These are phyloP conservation scores for Fusarium chaquense DNA, from an alignment of 2,329 filamentous ascomycete genomes.

Conservation along the genomic window DNA sequence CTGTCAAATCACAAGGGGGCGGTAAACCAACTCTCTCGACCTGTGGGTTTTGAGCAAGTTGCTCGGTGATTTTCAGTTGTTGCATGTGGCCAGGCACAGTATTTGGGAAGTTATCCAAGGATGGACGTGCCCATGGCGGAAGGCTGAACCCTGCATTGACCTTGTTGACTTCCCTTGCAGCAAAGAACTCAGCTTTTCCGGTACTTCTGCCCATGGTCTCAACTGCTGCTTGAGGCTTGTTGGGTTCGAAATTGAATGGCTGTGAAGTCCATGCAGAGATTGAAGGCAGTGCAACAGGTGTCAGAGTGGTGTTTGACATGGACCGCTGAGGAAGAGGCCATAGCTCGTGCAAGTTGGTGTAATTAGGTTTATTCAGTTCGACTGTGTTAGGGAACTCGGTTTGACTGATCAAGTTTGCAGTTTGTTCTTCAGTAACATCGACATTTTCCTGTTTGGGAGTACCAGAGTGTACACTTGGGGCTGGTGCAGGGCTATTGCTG, in stretches of 20 bases:
- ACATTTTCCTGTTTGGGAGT: background rate
- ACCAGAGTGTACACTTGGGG: background rate
- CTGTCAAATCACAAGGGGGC: conserved; percentile 39
- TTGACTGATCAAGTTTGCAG: background rate
- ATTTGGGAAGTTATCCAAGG: background rate
- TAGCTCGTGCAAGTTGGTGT: background rate
- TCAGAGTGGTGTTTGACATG: conserved; percentile 4
- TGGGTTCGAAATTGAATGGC: background rate
- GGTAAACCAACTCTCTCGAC: background rate
- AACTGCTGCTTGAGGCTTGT: conserved; percentile 26
- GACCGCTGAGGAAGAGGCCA: conserved; percentile 21
- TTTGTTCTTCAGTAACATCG: background rate
- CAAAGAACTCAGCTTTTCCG: conserved; percentile 57
- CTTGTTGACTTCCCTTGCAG: conserved; percentile 56
- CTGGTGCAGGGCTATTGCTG: too few relatives aligned
- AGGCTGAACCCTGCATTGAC: conserved; percentile 15
- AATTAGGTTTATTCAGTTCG: conserved; percentile 1
- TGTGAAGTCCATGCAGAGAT: conserved; percentile 30
- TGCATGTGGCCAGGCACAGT: background rate
- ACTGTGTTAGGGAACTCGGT: background rate
- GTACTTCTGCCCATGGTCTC: conserved; percentile 52
- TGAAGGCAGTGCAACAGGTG: conserved; percentile 32
- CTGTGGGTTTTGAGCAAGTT: background rate
- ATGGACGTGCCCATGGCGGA: background rate
- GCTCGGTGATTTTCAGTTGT: background rate